Conservation (phyloP, 352 stramenopile species). For the Phytopythium oedochilum region DNA sequence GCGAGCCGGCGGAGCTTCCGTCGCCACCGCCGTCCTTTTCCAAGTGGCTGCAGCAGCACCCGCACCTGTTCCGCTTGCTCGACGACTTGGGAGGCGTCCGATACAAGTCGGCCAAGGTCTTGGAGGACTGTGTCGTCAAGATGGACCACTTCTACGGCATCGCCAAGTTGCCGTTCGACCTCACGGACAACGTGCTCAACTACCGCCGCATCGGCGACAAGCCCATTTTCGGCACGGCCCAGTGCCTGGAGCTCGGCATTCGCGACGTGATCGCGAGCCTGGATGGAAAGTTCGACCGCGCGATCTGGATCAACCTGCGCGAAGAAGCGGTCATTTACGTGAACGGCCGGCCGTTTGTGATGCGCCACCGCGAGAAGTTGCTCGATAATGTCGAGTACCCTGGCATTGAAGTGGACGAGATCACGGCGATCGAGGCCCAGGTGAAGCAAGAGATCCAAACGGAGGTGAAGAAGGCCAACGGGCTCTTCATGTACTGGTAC, state of each 20-base stretch:
- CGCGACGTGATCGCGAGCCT: constrained; percentile 60
- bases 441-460: constrained; percentile 83
- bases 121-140: constrained; percentile 82
- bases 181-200: constrained; percentile 78
- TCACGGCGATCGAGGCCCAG: constrained; percentile 76
- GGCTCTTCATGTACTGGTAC: constrained; percentile 84
- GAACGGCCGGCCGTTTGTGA: constrained; percentile 75
- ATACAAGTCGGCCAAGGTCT: constrained; percentile 80
- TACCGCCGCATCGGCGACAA: constrained; percentile 77
- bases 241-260: constrained; percentile 75
- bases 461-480: constrained; percentile 68
- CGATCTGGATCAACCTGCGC: constrained; percentile 89
- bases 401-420: constrained; percentile 87
- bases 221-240: constrained; percentile 82
- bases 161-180: constrained; percentile 48
- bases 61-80: constrained; percentile 67
- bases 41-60: constrained; percentile 76
- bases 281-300: constrained; percentile 47
- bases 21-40: constrained; percentile 48
- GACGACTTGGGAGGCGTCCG: constrained; percentile 74
- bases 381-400: constrained; percentile 88
- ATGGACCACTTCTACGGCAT: constrained; percentile 89
- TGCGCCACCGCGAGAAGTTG: constrained; percentile 74
- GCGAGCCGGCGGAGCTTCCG: constrained; percentile 1
- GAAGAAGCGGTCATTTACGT: constrained; percentile 92